Conservation (phyloP, 345 rosid species). For the Cardamine resedifolia region DNA sequence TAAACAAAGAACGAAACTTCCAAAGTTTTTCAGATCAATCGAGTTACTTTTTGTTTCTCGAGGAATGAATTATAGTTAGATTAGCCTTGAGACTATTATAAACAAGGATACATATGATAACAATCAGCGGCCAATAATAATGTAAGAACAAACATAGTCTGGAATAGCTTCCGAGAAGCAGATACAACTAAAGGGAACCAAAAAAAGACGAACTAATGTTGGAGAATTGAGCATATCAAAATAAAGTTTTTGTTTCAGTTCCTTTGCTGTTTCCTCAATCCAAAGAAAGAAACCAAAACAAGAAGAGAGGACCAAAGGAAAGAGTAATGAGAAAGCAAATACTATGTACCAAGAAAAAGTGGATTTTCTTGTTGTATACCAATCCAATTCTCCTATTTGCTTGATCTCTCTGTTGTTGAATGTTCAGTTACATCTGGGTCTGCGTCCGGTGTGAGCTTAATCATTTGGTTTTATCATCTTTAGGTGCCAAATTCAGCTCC, state of each 20-base stretch:
- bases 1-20: not conserved
- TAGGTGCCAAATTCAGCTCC: constrained; percentile 63
- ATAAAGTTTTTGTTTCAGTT: constrained; percentile 51
- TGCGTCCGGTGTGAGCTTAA: not conserved
- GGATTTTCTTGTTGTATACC: constrained; percentile 18
- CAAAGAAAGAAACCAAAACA: constrained; percentile 47
- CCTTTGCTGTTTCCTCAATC: constrained; percentile 47
- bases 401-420: constrained; percentile 20
- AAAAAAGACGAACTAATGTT: not conserved
- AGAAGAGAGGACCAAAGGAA: constrained; percentile 34
- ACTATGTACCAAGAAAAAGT: constrained; percentile 1
- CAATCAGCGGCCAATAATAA: not conserved
- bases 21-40: not conserved
- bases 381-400: constrained; percentile 23
- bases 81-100: not conserved
- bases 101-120: not conserved
- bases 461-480: constrained; percentile 39
- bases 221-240: not conserved
- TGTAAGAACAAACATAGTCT: constrained; percentile 14
- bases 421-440: constrained; percentile 15
- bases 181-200: constrained; percentile 9
- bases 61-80: not conserved
- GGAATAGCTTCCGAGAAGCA: constrained; percentile 40
- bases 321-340: constrained; percentile 18
- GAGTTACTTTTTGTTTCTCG: not conserved